These are phyloP conservation scores for Pogostemon cablin DNA, from an alignment of 257 asterid species.

Conservation along the genomic window DNA sequence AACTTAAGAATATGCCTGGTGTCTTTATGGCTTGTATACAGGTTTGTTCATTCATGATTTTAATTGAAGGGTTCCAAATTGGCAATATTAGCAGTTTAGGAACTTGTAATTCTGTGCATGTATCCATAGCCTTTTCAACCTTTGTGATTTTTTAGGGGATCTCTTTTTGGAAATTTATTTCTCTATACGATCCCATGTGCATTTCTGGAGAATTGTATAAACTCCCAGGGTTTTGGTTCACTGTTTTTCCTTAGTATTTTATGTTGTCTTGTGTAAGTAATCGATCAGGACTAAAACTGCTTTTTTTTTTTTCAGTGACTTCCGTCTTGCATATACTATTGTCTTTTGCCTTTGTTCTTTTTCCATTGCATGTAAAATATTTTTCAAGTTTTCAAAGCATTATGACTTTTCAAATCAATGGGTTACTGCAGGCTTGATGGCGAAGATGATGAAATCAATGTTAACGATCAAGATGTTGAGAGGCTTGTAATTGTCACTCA, in stretches of 20 bases:
- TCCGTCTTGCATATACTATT: not conserved
- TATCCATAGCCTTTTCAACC: too few species aligned
- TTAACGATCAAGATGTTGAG: slow-evolving; percentile 63
- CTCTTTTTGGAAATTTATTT: too few species aligned
- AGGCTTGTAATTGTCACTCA: slow-evolving; percentile 87
- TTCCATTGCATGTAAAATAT: slow-evolving; percentile 9
- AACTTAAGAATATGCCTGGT: not conserved
- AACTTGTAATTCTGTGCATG: too few species aligned
- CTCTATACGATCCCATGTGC: not conserved
- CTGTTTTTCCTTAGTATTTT: not conserved
- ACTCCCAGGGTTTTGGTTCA: not conserved
- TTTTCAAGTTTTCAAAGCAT: not conserved
- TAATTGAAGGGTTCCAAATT: not conserved
- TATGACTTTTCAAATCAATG: slow-evolving; percentile 26
- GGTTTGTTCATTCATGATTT: not conserved
- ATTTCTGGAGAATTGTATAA: not conserved
- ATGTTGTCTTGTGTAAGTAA: not conserved
- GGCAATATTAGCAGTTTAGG: too few species aligned
- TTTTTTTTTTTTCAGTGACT: not conserved
- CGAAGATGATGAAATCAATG: slow-evolving; percentile 62
- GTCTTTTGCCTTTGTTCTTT: slow-evolving; percentile 1
- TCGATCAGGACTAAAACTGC: not conserved
- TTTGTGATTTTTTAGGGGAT: too few species aligned
- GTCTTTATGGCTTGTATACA: not conserved
- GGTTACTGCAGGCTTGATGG: slow-evolving; percentile 58